Evolutionary conservation across 805 yeast species (phyloP).

Genomic region (Monosporozyma aerobia): DNA sequence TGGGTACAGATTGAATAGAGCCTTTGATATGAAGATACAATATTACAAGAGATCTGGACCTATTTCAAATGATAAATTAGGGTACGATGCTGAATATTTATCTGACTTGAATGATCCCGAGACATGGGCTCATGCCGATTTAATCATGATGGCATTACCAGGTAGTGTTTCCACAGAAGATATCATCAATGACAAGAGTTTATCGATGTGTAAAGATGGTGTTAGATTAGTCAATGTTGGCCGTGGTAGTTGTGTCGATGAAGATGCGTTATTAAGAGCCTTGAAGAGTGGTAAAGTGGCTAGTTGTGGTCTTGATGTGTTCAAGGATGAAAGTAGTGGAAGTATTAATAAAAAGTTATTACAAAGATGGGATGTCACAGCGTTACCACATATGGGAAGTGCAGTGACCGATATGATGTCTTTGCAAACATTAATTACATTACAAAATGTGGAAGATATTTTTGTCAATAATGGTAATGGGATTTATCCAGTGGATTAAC

Average conservation of each 20-base stretch:
- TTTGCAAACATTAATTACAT: constrained; percentile 42
- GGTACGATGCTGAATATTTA: constrained; percentile 39
- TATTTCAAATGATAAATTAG: constrained; percentile 31
- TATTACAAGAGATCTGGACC: constrained; percentile 49
- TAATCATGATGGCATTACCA: constrained; percentile 61
- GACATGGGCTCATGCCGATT: constrained; percentile 37
- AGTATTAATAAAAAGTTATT: constrained; percentile 39
- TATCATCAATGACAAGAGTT: constrained; percentile 41
- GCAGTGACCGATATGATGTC: constrained; percentile 49
- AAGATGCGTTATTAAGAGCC: constrained; percentile 53
- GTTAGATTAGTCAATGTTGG: constrained; percentile 67
- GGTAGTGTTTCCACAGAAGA: constrained; percentile 49
- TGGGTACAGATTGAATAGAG: constrained; percentile 43
- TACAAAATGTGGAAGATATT: constrained; percentile 45
- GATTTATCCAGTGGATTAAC: constrained; percentile 11
- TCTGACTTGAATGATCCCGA: constrained; percentile 35
- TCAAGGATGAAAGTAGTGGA: constrained; percentile 46
- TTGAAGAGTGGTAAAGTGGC: constrained; percentile 49
- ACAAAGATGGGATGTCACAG: constrained; percentile 50
- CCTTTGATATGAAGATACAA: constrained; percentile 53
- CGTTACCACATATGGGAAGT: constrained; percentile 68
- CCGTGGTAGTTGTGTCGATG: constrained; percentile 61
- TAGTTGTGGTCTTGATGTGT: constrained; percentile 70
- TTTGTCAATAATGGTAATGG: constrained; percentile 35
- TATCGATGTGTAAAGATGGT: constrained; percentile 42